A percentile compares a stretch with the other conserved stretches of the same genome.
Evolutionary conservation across 2,329 filamentous ascomycete genomes (phyloP).

Genomic region (Piedraia hortae): DNA sequence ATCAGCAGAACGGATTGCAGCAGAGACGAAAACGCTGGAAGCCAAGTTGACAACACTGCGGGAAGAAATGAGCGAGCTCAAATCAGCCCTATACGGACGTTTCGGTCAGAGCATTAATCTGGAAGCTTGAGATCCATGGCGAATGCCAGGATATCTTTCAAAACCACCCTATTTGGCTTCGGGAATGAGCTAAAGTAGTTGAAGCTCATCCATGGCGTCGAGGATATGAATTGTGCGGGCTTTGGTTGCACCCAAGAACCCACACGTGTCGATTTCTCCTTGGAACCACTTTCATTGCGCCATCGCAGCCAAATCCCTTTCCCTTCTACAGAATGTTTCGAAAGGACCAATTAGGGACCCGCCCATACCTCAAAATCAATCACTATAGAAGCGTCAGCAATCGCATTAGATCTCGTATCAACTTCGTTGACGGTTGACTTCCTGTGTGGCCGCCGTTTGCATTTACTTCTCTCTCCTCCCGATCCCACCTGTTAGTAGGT

Average conservation of each 20-base stretch:
- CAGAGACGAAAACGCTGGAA: conserved; percentile 48
- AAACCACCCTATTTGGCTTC: too few species aligned
- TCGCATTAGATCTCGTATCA: too few species aligned
- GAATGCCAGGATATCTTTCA: too few species aligned
- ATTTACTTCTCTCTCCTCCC: not conserved
- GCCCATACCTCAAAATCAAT: too few species aligned
- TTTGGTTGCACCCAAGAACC: too few species aligned
- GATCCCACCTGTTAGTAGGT: not conserved
- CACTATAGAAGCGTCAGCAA: too few species aligned
- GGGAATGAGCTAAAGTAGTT: too few species aligned
- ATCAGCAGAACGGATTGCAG: conserved; percentile 45
- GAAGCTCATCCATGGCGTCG: conserved; percentile 8
- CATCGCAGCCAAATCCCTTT: too few species aligned
- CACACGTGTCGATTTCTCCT: too few species aligned
- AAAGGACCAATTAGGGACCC: too few species aligned
- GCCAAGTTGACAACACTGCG: conserved; percentile 45
- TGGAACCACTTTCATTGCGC: too few species aligned
- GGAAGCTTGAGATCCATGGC: conserved; percentile 46
- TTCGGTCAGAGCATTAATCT: conserved; percentile 95
- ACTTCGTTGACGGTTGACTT: not conserved
- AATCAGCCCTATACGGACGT: conserved; percentile 75
- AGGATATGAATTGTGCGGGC: conserved; percentile 13
- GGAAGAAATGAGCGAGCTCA: conserved; percentile 71
- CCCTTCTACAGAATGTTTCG: too few species aligned
- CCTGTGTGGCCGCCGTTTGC: not conserved